A percentile compares a stretch with the other conserved stretches of the same genome.
These are phyloP conservation scores for Nemania abortiva DNA, from an alignment of 2,329 filamentous ascomycete genomes.

Conservation along the genomic window DNA sequence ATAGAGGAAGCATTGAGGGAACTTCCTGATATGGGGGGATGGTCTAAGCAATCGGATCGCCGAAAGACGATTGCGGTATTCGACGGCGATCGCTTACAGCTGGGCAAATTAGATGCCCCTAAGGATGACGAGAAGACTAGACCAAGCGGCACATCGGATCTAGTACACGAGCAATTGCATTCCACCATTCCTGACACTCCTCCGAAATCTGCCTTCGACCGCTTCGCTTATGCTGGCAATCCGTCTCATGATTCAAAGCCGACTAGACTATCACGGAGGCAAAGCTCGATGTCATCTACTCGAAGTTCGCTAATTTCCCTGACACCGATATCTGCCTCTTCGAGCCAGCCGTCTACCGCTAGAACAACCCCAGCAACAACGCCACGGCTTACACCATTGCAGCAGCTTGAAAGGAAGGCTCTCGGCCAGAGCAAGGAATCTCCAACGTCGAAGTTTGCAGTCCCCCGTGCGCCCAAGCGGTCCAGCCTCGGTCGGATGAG, in stretches of 20 bases:
- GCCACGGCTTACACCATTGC: slow-evolving; percentile 62
- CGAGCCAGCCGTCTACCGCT: slow-evolving; percentile 57
- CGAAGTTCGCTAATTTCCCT: slow-evolving; percentile 44
- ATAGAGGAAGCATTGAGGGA: slow-evolving; percentile 65
- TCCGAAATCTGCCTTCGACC: slow-evolving; percentile 49
- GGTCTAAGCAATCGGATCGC: slow-evolving; percentile 56
- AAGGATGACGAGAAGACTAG: slow-evolving; percentile 40
- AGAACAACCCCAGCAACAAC: slow-evolving; percentile 59
- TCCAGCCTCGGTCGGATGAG: slow-evolving; percentile 46
- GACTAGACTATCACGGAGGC: slow-evolving; percentile 31
- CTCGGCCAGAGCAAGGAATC: slow-evolving; percentile 51
- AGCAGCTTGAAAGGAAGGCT: slow-evolving; percentile 65
- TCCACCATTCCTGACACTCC: slow-evolving; percentile 44
- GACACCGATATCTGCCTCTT: slow-evolving; percentile 56
- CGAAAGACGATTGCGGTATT: slow-evolving; percentile 60
- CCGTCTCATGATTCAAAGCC: slow-evolving; percentile 31
- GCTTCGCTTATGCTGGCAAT: slow-evolving; percentile 49
- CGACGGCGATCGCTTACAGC: slow-evolving; percentile 54
- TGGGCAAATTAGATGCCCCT: slow-evolving; percentile 31
- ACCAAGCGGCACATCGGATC: slow-evolving; percentile 4
- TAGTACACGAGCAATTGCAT: neutral
- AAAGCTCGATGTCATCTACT: slow-evolving; percentile 43
- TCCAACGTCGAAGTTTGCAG: slow-evolving; percentile 44
- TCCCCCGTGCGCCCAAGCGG: slow-evolving; percentile 41
- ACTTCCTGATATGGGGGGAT: slow-evolving; percentile 65